phyloP scores from a whole-genome alignment of 305 asterid species.

The Fraxinus ornus region DNA sequence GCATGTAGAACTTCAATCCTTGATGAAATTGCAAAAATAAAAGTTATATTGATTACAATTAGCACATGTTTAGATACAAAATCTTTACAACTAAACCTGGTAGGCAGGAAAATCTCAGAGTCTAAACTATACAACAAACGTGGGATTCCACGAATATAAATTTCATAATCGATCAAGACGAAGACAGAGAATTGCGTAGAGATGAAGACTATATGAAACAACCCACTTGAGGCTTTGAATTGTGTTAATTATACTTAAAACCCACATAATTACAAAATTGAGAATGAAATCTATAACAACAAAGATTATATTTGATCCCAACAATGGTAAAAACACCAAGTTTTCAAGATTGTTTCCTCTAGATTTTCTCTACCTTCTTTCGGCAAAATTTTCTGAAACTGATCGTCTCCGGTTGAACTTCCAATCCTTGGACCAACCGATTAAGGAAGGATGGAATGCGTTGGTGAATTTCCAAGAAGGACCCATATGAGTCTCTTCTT shows the following conservation, averaged over 20 bases:
- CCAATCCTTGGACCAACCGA: conserved; percentile 62
- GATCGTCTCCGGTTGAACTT: conserved; percentile 59
- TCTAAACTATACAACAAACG: conserved; percentile 32
- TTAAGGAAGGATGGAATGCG: conserved; percentile 62
- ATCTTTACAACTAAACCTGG: not conserved
- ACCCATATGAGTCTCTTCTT: conserved; percentile 52
- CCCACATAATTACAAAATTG: conserved; percentile 22
- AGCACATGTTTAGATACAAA: not conserved
- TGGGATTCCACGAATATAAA: not conserved
- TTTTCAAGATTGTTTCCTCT: conserved; percentile 20
- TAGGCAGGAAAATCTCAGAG: not conserved
- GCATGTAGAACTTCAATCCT: not conserved
- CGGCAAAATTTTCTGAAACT: conserved; percentile 50
- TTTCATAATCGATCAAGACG: not conserved
- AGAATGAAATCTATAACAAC: conserved; percentile 13
- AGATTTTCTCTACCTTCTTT: conserved; percentile 34
- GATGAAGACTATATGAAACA: not conserved
- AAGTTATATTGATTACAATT: not conserved
- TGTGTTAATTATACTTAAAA: conserved; percentile 32
- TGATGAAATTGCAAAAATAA: not conserved
- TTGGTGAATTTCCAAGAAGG: conserved; percentile 61
- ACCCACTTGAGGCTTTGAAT: conserved; percentile 8
- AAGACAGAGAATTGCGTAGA: not conserved
- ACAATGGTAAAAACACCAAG: conserved; percentile 10
- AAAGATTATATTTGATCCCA: conserved; percentile 21